These are phyloP conservation scores for Amylocystis lapponica DNA, from an alignment of 768 basidiomycete genomes.

Conservation along the genomic window DNA sequence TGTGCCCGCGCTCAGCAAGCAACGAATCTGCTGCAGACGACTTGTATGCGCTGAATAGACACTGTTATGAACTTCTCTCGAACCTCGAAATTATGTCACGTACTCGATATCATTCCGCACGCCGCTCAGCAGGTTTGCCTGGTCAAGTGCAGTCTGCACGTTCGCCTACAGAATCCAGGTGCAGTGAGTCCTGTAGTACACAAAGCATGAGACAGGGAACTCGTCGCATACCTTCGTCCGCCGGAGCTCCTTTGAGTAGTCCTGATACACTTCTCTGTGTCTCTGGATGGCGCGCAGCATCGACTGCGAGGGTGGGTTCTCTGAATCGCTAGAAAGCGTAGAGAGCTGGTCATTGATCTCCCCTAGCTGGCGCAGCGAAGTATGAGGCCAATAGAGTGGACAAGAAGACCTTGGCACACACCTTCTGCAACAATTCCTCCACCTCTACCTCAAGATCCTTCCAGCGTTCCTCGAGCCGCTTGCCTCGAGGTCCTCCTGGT, in stretches of 20 bases:
- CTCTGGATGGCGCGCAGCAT: constrained; percentile 88
- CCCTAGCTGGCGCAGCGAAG: constrained; percentile 49
- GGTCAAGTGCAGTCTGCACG: constrained; percentile 76
- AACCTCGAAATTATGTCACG: too few relatives aligned
- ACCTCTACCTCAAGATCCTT: constrained; percentile 81
- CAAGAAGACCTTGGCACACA: constrained; percentile 30
- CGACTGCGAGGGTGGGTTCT: constrained; percentile 68
- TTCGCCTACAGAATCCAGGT: constrained; percentile 46
- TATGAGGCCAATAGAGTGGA: not conserved
- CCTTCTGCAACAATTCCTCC: constrained; percentile 83
- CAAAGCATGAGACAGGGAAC: not conserved
- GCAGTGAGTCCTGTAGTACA: not conserved
- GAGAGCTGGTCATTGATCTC: constrained; percentile 83
- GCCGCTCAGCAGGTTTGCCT: constrained; percentile 81
- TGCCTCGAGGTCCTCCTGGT: constrained; percentile 60
- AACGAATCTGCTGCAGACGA: constrained; percentile 83
- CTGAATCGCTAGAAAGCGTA: constrained; percentile 58
- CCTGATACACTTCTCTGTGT: constrained; percentile 85
- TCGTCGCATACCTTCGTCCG: constrained; percentile 67
- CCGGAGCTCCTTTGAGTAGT: constrained; percentile 77
- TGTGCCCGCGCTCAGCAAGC: constrained; percentile 79
- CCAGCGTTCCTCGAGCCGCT: constrained; percentile 70
- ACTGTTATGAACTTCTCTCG: too few relatives aligned
- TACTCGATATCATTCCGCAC: constrained; percentile 97
- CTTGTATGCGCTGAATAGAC: constrained; percentile 88